Conservation (phyloP, 805 yeast genomes). For the Pichia rugopelliculosa region DNA sequence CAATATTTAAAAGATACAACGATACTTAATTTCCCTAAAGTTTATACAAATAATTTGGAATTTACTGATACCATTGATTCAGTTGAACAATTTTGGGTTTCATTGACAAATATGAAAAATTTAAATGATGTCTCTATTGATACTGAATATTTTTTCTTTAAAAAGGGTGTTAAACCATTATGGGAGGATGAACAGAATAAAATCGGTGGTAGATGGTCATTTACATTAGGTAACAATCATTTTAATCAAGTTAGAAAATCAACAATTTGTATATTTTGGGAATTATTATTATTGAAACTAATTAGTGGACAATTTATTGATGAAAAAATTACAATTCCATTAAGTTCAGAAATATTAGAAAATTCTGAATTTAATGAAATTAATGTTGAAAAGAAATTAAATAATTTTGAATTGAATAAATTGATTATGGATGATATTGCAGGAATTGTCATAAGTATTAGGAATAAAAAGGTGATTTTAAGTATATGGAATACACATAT, state of each 20-base stretch:
- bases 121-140: slow-evolving; percentile 36
- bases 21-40: slow-evolving; percentile 34
- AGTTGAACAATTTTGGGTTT: slow-evolving; percentile 47
- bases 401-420: slow-evolving; percentile 4
- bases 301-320: slow-evolving; percentile 41
- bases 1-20: slow-evolving; percentile 39
- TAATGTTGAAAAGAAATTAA: neutral
- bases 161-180: slow-evolving; percentile 52
- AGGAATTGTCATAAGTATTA: slow-evolving; percentile 53
- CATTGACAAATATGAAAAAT: slow-evolving; percentile 33
- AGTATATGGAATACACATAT: slow-evolving; percentile 54
- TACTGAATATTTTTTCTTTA: slow-evolving; percentile 50
- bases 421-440: slow-evolving; percentile 42
- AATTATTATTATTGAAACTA: slow-evolving; percentile 43
- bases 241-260: slow-evolving; percentile 12
- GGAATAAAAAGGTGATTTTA: slow-evolving; percentile 53
- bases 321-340: neutral
- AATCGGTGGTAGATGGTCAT: slow-evolving; percentile 58
- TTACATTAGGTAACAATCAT: slow-evolving; percentile 18
- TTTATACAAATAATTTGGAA: slow-evolving; percentile 14
- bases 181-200: slow-evolving; percentile 62
- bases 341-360: neutral
- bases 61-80: slow-evolving; percentile 31
- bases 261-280: slow-evolving; percentile 42
- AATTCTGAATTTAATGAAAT: slow-evolving; percentile 7